Percentiles rank a stretch among this genome's conserved stretches.
phyloP scores from a whole-genome alignment of 345 rosid genomes.

The Triadica sebifera region DNA sequence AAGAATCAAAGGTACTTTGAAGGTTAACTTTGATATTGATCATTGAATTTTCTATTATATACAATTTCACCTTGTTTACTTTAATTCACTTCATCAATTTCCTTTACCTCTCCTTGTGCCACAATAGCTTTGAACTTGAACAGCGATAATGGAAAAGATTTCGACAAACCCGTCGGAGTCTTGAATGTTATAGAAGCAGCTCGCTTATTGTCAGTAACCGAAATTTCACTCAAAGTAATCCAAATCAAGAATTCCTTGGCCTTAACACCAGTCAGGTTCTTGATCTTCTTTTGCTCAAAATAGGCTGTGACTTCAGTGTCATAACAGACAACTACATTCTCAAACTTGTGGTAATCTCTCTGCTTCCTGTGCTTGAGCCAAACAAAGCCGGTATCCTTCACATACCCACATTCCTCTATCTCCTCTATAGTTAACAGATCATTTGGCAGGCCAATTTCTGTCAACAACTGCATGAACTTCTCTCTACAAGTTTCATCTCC shows the following conservation, averaged over 20 bases:
- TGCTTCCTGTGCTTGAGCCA: constrained; percentile 29
- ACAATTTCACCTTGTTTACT: not conserved
- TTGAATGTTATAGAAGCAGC: constrained; percentile 25
- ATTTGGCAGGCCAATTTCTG: constrained; percentile 20
- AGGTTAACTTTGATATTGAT: too few relatives aligned
- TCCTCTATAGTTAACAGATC: constrained; percentile 20
- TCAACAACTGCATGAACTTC: constrained; percentile 19
- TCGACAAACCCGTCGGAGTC: constrained; percentile 25
- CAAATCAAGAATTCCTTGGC: constrained; percentile 32
- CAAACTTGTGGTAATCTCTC: constrained; percentile 20
- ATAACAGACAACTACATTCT: constrained; percentile 12
- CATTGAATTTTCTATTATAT: not conserved
- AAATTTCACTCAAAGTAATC: constrained; percentile 28
- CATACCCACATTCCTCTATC: constrained; percentile 28
- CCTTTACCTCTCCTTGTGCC: constrained; percentile 2
- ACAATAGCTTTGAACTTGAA: constrained; percentile 15
- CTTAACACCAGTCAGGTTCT: constrained; percentile 35
- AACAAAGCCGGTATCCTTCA: constrained; percentile 27
- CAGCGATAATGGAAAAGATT: constrained; percentile 23
- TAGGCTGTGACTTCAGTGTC: constrained; percentile 24
- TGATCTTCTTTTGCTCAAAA: constrained; percentile 27
- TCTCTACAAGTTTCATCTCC: constrained; percentile 27
- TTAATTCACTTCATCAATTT: not conserved
- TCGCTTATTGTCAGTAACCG: not conserved
- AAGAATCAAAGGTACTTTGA: not conserved